A percentile compares a stretch with the other conserved stretches of the same genome.
Conservation (phyloP, 2,329 filamentous ascomycete genomes). For the Penicillium brevicompactum region DNA sequence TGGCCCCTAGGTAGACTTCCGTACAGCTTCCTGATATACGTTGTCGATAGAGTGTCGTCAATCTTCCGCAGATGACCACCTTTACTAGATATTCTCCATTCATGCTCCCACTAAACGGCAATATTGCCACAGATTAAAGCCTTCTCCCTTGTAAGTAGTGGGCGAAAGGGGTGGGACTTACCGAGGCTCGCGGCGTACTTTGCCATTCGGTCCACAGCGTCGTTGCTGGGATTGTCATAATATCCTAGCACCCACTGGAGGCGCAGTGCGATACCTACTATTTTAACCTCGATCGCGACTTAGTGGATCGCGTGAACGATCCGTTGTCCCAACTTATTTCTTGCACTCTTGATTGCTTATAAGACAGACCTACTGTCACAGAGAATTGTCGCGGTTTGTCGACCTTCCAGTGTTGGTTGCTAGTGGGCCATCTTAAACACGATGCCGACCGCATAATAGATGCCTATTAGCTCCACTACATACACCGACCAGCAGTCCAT, state of each 20-base stretch:
- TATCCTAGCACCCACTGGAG: constrained; percentile 15
- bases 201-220: too few species aligned
- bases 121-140: neutral
- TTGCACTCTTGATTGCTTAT: constrained; percentile 16
- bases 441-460: constrained; percentile 20
- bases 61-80: constrained; percentile 3
- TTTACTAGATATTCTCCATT: constrained; percentile 2
- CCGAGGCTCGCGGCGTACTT: constrained; percentile 5
- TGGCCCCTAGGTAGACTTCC: too few species aligned
- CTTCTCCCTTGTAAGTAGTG: neutral
- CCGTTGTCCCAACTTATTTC: constrained; percentile 21
- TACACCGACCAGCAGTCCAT: constrained; percentile 26
- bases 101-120: neutral
- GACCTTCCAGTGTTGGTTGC: neutral
- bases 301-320: constrained; percentile 22
- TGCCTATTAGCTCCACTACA: constrained; percentile 23
- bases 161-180: neutral
- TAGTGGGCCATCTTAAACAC: too few species aligned
- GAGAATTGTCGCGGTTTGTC: too few species aligned
- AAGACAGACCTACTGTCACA: constrained; percentile 20
- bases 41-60: constrained; percentile 5
- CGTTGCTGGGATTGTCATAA: constrained; percentile 7
- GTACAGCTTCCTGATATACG: constrained; percentile 3
- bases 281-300: constrained; percentile 13
- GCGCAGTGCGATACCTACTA: constrained; percentile 9